Evolutionary conservation across 768 basidiomycete genomes (phyloP), one percentile per base, ranked within the genome.

Genomic region (Cyathus striatus): DNA sequence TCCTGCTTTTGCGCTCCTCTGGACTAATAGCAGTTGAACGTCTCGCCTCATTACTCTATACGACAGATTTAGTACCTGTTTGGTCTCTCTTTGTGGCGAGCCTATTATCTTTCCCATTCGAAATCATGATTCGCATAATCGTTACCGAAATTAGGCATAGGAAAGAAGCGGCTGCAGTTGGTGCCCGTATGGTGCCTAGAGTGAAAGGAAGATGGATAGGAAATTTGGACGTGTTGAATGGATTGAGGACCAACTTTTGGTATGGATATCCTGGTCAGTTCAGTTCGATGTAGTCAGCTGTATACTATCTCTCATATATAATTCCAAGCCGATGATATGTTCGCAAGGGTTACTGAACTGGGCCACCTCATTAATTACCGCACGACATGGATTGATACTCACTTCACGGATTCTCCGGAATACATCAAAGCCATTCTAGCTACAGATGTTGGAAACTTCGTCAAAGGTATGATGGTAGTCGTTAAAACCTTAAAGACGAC

Each of bases 351-450:
- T 17, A 32, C 40, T 13, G 32, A 30, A 14, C 26, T 37, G 12
- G 47, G 47, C 4, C 38, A 42, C 10, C n/a, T 41, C 16, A 34
- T 44, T n/a, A 25, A 42, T 16, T 42, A 7, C 10, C 10, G 41
- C 16, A 7, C 37, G 6, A 13, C 39, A 12, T 33, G 35, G 23
- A 24, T 6, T 23, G 30, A 49, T 16, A n/a, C 32, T 5, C 32
- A 50, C 16, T 42, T 50, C 20, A 48, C 49, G 10, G 37, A 41
- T 17, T 48, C 40, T 17, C 41, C 49, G 20, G 52, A 53, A 17
- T 42, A 54, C 26, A 46, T 49, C 24, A 54, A 49, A 36, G 36
- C 48, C 22, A 46, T 54, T 16, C 32, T 54, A 22, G 42, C 49
- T 5, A 52, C 46, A 16, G 43, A 55, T 49, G 39, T 53, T 30